Percentiles rank a stretch among this genome's conserved stretches.
Evolutionary conservation across 768 basidiomycete genomes (phyloP).

Genomic region (Pisolithus marmoratus): DNA sequence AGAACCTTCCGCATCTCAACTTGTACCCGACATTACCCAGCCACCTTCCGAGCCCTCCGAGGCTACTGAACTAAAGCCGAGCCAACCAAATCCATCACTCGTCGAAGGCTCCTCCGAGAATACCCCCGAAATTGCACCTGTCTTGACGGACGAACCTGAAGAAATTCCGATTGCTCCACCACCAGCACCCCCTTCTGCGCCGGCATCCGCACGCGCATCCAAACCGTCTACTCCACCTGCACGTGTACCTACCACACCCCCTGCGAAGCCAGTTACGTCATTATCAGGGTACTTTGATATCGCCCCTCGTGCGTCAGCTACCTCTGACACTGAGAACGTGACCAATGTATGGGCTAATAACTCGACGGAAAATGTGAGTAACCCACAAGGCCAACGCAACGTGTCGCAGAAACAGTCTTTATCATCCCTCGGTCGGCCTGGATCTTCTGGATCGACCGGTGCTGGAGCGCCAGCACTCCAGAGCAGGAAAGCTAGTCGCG

Average conservation of each 20-base stretch:
- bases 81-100: conserved; percentile 2
- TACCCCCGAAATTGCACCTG: conserved; percentile 36
- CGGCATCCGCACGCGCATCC: conserved; percentile 12
- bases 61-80: conserved; percentile 4
- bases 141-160: conserved; percentile 49
- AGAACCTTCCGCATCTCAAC: conserved; percentile 13
- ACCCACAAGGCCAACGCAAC: conserved; percentile 15
- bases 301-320: conserved; percentile 22
- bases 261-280: neutral
- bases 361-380: conserved; percentile 13
- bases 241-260: conserved; percentile 15
- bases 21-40: conserved; percentile 7
- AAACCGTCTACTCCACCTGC: conserved; percentile 14
- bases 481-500: conserved; percentile 23
- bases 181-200: conserved; percentile 5
- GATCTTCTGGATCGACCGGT: conserved; percentile 23
- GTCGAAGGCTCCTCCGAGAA: conserved; percentile 14
- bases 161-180: conserved; percentile 13
- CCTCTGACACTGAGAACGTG: conserved; percentile 14
- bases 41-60: neutral
- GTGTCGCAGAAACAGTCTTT: conserved; percentile 17
- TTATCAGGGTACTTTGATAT: conserved; percentile 22
- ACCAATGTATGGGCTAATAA: conserved; percentile 26
- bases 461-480: conserved; percentile 6
- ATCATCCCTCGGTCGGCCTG: conserved; percentile 20